A percentile compares a stretch with the other conserved stretches of the same genome.
Conservation (phyloP, 1,139 yeast genomes). For the Tardiomyces depauwii region DNA sequence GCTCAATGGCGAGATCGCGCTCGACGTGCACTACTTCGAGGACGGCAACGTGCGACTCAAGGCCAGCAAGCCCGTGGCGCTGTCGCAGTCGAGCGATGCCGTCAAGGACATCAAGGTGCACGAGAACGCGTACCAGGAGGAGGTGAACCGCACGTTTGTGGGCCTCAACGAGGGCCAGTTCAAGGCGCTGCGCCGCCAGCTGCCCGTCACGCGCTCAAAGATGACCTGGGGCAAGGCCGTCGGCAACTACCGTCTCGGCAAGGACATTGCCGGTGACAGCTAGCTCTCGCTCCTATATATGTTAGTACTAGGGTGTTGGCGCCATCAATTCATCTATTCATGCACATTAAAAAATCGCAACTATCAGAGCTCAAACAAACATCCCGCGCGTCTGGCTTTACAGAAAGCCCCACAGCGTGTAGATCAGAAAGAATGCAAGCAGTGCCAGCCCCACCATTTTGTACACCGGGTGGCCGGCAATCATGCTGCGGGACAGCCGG, state of each 20-base stretch:
- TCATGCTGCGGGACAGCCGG: constrained; percentile 49
- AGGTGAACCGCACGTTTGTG: constrained; percentile 52
- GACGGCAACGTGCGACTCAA: constrained; percentile 88
- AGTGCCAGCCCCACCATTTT: constrained; percentile 50
- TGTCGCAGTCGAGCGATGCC: constrained; percentile 24
- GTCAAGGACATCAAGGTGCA: constrained; percentile 41
- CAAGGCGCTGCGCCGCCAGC: constrained; percentile 76
- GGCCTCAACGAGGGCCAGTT: constrained; percentile 71
- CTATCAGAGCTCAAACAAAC: background rate
- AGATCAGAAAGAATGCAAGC: constrained; percentile 49
- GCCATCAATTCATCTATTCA: constrained; percentile 1
- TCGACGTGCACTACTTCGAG: constrained; percentile 87
- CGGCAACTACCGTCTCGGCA: constrained; percentile 80
- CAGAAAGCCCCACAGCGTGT: constrained; percentile 33
- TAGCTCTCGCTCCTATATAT: constrained; percentile 1
- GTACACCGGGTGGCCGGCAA: constrained; percentile 46
- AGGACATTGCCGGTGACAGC: constrained; percentile 40
- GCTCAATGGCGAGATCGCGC: constrained; percentile 43
- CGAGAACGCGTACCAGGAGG: constrained; percentile 54
- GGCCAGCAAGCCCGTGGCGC: constrained; percentile 34
- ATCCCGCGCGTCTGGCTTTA: background rate
- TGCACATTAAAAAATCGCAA: background rate
- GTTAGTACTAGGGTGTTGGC: too few relatives aligned
- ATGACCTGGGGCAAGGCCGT: constrained; percentile 94
- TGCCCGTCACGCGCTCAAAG: constrained; percentile 85